A percentile compares a stretch with the other conserved stretches of the same genome.
phyloP scores from a whole-genome alignment of 495 filamentous ascomycete genomes.

The Penicillium manginii region DNA sequence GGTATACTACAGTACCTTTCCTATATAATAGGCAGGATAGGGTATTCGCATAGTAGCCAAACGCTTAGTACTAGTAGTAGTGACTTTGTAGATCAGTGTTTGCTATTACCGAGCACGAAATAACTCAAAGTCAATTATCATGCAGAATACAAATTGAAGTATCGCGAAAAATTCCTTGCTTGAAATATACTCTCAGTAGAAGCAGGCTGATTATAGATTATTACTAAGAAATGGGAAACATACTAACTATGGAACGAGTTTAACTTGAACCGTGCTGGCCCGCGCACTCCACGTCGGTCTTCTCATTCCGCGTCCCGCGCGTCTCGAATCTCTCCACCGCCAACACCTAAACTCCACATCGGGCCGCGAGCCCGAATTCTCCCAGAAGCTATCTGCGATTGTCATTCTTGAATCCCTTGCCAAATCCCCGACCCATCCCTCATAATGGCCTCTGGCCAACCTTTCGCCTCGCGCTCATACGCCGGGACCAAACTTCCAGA shows the following conservation, averaged over 20 bases:
- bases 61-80: no score
- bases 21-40: no score
- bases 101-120: neutral
- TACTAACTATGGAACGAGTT: neutral
- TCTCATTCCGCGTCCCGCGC: conserved; percentile 31
- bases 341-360: conserved; percentile 26
- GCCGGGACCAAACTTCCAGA: conserved; percentile 54
- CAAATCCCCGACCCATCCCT: conserved; percentile 1
- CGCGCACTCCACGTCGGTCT: no score
- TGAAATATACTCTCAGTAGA: no score
- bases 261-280: no score
- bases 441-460: conserved; percentile 42
- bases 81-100: neutral
- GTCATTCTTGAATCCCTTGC: conserved; percentile 4
- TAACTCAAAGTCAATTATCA: no score
- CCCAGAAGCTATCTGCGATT: conserved; percentile 6
- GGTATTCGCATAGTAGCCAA: no score
- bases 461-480: conserved; percentile 55
- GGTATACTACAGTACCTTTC: no score
- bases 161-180: no score
- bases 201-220: no score
- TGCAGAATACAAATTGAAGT: no score
- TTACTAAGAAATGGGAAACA: neutral
- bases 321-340: conserved; percentile 36
- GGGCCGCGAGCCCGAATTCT: conserved; percentile 16